Base-by-base conservation (phyloP, 495 filamentous ascomycete species). In the Hypomontagnella monticulosa region DNA sequence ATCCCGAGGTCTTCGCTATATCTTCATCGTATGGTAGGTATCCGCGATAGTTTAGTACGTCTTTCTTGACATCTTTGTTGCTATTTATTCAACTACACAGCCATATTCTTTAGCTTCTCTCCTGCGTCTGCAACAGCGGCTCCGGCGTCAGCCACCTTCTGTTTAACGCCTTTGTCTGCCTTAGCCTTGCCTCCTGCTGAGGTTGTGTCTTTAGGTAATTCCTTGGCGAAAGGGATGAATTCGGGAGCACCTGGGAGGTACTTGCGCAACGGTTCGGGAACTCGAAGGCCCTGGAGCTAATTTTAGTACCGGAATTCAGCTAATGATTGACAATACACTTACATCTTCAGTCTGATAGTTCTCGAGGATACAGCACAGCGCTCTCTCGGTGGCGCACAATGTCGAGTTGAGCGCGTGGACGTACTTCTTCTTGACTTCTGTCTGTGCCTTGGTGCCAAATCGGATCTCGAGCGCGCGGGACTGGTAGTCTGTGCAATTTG, bases 401-500 rank as follows among this genome's bases (percentile, higher is more conserved):
- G 94, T 97, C 37, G 89, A 88, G 79, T 98, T 99, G 57, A 99
- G 80, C 20, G 90, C 91, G 77, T 99, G 95, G 43, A 96, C 93
- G 76, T 98, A 99, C 57, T 90, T 89, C 83, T 97, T 99, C 77
- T 88, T 91, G 37, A 81, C 78, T 52, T 93, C 90, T 2, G 88
- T 92, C 63, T 90, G 84, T 67, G 88, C 87, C 80, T 96, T 96
- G 15, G 83, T 79, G 15, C 93, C 92, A 70, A 85, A 95, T 12
- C 92, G 84, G 61, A 97, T 96, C 74, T 96, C 92, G 7, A 97
- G 81, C 52, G 89, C 92, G 44, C 93, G 82, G 32, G 91, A 88
- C 79, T 97, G 93, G 82, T 97, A 97, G 75, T 97, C 93, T 0
- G 92, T 95, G 81, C 93, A 97, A 78, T 97, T 97, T 56, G 90